Evolutionary conservation across 1,284 basidiomycete species (phyloP).

Genomic region (Cutaneotrichosporon sp.): DNA sequence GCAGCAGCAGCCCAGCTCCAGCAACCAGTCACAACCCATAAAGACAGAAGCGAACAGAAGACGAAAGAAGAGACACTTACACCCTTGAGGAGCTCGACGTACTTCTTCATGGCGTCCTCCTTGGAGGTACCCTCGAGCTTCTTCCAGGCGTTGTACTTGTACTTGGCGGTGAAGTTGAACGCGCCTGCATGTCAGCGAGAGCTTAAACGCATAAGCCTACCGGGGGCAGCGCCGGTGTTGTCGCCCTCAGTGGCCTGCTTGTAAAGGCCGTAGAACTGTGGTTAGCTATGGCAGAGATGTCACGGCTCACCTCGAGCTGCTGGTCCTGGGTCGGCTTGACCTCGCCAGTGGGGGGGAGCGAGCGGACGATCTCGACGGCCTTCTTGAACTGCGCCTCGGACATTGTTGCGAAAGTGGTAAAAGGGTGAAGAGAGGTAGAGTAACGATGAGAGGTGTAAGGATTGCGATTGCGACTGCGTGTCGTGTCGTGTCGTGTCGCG

Average conservation of each 20-base stretch:
- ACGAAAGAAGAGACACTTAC: slow-evolving; percentile 50
- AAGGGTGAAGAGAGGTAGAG: background rate
- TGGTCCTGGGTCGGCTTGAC: slow-evolving; percentile 69
- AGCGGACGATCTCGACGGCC: slow-evolving; percentile 62
- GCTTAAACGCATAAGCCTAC: slow-evolving; percentile 17
- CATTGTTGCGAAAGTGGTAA: slow-evolving; percentile 14
- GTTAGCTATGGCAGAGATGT: too few relatives aligned
- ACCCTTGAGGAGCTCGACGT: slow-evolving; percentile 66
- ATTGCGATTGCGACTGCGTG: too few relatives aligned
- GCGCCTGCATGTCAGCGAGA: slow-evolving; percentile 13
- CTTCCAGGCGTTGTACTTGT: slow-evolving; percentile 72
- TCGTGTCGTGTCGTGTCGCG: too few relatives aligned
- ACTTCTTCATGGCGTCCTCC: slow-evolving; percentile 65
- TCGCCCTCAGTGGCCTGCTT: slow-evolving; percentile 80
- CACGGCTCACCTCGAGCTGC: slow-evolving; percentile 64
- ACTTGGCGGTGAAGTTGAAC: slow-evolving; percentile 48
- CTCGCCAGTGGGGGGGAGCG: slow-evolving; percentile 73
- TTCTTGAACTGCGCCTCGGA: slow-evolving; percentile 54
- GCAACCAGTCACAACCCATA: too few relatives aligned
- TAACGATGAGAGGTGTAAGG: too few relatives aligned
- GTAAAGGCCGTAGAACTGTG: slow-evolving; percentile 83
- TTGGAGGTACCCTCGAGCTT: slow-evolving; percentile 63
- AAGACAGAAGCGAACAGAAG: too few relatives aligned
- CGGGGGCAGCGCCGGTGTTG: slow-evolving; percentile 39
- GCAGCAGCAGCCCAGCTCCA: too few relatives aligned